These are phyloP conservation scores for Oryza meridionalis DNA, from an alignment of 176 grass and related monocot genomes.

Conservation along the genomic window DNA sequence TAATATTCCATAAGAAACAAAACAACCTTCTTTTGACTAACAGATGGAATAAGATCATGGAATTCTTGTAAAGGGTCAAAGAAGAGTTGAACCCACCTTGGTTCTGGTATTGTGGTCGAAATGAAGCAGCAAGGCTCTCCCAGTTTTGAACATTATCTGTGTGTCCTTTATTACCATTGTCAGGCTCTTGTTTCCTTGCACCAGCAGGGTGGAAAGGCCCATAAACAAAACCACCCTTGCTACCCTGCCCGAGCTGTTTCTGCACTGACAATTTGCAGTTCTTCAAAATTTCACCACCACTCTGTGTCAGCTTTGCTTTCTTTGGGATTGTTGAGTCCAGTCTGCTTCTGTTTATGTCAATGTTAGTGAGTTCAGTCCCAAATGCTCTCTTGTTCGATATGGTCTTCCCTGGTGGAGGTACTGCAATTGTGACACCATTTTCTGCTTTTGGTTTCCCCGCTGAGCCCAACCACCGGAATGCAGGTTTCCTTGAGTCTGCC, in stretches of 20 bases:
- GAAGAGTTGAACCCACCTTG: constrained; percentile 59
- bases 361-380: constrained; percentile 84
- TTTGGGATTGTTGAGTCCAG: constrained; percentile 47
- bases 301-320: constrained; percentile 44
- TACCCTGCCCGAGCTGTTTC: constrained; percentile 41
- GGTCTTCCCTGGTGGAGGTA: constrained; percentile 34
- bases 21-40: neutral
- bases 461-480: constrained; percentile 77
- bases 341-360: constrained; percentile 48
- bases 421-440: constrained; percentile 42
- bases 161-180: constrained; percentile 39
- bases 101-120: constrained; percentile 81
- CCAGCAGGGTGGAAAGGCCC: constrained; percentile 75
- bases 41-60: constrained; percentile 1
- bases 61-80: neutral
- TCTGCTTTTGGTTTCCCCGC: constrained; percentile 39
- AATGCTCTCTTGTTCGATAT: constrained; percentile 71
- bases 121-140: constrained; percentile 68
- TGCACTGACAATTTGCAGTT: constrained; percentile 53
- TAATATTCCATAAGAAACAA: neutral
- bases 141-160: constrained; percentile 55
- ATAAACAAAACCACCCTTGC: constrained; percentile 69
- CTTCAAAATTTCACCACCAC: constrained; percentile 51
- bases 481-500: constrained; percentile 69
- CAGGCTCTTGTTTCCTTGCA: constrained; percentile 48